Evolutionary conservation across 305 asterid genomes (phyloP), one percentile per base, ranked within the genome.

Genomic region (Salvia sclarea): DNA sequence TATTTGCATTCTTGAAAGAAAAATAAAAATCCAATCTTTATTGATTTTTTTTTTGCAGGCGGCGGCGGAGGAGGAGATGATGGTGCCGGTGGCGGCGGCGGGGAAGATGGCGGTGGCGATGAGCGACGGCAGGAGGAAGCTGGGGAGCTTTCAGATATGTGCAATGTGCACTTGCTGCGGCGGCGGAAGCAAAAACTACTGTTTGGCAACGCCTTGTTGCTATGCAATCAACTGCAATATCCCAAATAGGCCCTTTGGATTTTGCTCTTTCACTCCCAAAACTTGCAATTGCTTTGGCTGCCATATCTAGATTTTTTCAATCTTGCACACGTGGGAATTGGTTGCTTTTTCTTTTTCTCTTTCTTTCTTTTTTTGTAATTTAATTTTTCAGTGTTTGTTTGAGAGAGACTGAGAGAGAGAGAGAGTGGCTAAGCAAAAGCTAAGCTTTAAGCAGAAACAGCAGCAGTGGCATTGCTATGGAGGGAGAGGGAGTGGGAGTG

Each of bases 201-300:
- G 98, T 54, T 22, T 89, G 76, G 88, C 95, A 21, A 76, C 97
- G 20, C 96, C 98, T 24, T 93, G 98, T 75, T 93, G 98, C 85
- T 93, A 93, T 72, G 96, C 97, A 20, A 91, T 93, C 78, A 93
- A 84, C 68, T 93, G 98, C 88, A 88, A 94, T 80, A 94, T 94
- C 13, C 98, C 98, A 74, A 87, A 94, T 79, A 87, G 96, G 82
- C 98, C 98, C 69, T 94, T 91, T 79, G 98, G 97, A 0, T 88
- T 75, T 84, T 94, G 96, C 63, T 84, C 98, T 45, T 94, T 94
- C 84, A 88, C 95, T 77, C 98, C 97, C 79, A 91, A 82, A 82
- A 85, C 97, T 10, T 94, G 98, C 72, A 89, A 88, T 83, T 94
- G 98, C 84, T 86, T 94, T 66, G 86, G 88, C 59, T 94, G 98